phyloP scores from a whole-genome alignment of 257 asterid species.

The Henckelia pumila region DNA sequence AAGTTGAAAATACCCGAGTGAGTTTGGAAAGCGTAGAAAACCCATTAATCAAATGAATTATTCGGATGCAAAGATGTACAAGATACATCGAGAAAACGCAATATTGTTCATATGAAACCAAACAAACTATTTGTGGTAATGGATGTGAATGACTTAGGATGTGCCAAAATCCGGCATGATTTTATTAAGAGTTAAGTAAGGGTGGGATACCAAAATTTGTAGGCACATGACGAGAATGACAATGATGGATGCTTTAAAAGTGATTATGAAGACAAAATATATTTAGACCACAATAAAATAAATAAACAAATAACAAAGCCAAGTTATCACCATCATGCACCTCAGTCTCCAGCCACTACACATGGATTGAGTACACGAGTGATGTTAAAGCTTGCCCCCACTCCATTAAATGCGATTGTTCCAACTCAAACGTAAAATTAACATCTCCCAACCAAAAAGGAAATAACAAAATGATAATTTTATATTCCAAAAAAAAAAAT shows the following conservation, averaged over 20 bases:
- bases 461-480: too few species aligned
- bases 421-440: neutral
- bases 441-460: neutral
- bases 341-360: neutral
- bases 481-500: too few species aligned
- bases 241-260: neutral
- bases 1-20: neutral
- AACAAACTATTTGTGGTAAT: too few species aligned
- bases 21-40: neutral
- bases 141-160: neutral
- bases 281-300: neutral
- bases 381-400: neutral
- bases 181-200: neutral
- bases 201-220: neutral
- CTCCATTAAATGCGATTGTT: neutral
- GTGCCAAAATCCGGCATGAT: neutral
- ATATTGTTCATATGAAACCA: too few species aligned
- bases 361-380: constrained; percentile 3
- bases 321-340: neutral
- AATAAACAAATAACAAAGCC: too few species aligned
- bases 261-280: neutral
- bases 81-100: too few species aligned
- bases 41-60: too few species aligned
- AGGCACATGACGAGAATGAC: neutral
- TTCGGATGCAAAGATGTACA: too few species aligned